phyloP scores from a whole-genome alignment of 768 basidiomycete species.

The Mycena capillaripes region DNA sequence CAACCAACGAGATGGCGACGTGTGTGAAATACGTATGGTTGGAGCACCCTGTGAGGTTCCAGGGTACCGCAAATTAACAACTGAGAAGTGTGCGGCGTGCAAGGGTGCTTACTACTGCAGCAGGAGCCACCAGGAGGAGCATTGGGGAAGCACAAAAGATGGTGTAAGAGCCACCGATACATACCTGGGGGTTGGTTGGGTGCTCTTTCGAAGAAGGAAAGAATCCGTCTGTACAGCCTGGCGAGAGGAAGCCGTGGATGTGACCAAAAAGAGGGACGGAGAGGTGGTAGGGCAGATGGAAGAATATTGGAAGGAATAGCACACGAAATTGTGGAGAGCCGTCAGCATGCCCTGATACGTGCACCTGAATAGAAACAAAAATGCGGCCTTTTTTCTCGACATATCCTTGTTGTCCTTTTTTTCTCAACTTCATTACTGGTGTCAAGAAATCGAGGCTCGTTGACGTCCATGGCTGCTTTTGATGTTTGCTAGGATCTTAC shows the following conservation, averaged over 20 bases:
- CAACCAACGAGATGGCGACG: slow-evolving; percentile 1
- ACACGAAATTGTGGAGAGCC: not conserved
- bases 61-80: slow-evolving; percentile 13
- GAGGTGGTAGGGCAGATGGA: not conserved
- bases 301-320: not conserved
- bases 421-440: too few species aligned
- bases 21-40: slow-evolving; percentile 10
- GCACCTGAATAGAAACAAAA: not conserved
- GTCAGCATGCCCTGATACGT: not conserved
- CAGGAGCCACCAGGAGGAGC: slow-evolving; percentile 8
- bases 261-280: not conserved
- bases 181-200: slow-evolving; percentile 16
- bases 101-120: slow-evolving; percentile 22
- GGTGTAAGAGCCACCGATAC: slow-evolving; percentile 20
- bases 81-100: slow-evolving; percentile 7
- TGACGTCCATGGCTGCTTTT: too few species aligned
- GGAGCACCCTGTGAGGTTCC: slow-evolving; percentile 22
- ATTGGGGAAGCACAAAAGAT: slow-evolving; percentile 26
- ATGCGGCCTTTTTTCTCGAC: too few species aligned
- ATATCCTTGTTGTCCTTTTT: too few species aligned
- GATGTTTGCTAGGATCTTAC: too few species aligned
- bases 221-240: not conserved
- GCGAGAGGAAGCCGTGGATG: slow-evolving; percentile 10
- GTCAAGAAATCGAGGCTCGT: too few species aligned
- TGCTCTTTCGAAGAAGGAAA: not conserved